A percentile compares a stretch with the other conserved stretches of the same genome.
Conservation (phyloP, 345 rosid species). For the Mangifera indica region DNA sequence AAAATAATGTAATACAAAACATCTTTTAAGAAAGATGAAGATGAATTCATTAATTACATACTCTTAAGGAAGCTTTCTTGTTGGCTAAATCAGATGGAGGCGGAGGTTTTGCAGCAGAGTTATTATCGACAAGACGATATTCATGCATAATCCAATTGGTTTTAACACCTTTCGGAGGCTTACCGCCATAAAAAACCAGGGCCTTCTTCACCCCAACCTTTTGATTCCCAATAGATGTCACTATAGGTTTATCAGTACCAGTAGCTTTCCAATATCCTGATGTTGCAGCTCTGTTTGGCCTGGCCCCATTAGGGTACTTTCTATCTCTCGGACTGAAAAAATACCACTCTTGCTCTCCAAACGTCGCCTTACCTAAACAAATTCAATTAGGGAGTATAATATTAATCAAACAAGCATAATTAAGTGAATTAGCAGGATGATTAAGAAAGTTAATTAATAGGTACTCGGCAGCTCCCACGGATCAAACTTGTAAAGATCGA, state of each 20-base stretch:
- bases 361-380: constrained; percentile 43
- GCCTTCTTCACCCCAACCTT: constrained; percentile 36
- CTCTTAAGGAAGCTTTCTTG: constrained; percentile 46
- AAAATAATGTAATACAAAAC: background rate
- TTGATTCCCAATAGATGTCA: constrained; percentile 32
- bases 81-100: constrained; percentile 18
- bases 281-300: constrained; percentile 56
- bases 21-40: background rate
- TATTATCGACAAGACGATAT: constrained; percentile 1
- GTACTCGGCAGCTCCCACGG: constrained; percentile 57
- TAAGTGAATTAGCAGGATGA: background rate
- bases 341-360: constrained; percentile 56
- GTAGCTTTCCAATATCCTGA: constrained; percentile 25
- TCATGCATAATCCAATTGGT: too few relatives aligned
- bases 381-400: background rate
- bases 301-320: constrained; percentile 51
- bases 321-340: constrained; percentile 52
- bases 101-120: constrained; percentile 26
- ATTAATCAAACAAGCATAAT: background rate
- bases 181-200: too few relatives aligned
- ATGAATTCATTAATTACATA: constrained; percentile 11
- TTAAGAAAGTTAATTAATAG: background rate
- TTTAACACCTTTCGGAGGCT: too few relatives aligned
- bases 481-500: constrained; percentile 51
- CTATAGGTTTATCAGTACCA: constrained; percentile 46